These are phyloP conservation scores for Alnus rubra DNA, from an alignment of 306 rosid genomes.

Conservation along the genomic window DNA sequence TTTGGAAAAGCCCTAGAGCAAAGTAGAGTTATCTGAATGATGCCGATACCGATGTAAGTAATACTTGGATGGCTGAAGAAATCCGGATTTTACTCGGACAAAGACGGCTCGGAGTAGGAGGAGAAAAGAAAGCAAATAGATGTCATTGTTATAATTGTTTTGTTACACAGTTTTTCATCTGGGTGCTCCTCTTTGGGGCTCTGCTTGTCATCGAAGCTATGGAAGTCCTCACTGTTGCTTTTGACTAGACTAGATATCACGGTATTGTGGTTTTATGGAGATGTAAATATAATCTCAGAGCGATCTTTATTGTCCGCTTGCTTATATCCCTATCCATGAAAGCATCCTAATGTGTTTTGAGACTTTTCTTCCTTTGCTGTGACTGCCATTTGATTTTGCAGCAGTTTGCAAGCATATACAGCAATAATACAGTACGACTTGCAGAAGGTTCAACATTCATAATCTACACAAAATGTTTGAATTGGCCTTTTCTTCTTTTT, in stretches of 20 bases:
- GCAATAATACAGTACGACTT: not conserved
- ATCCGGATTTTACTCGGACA: conserved; percentile 33
- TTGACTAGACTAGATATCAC: conserved; percentile 31
- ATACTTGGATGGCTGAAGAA: conserved; percentile 36
- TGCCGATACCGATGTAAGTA: conserved; percentile 23
- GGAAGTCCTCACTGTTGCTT: conserved; percentile 31
- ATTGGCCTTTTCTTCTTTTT: not conserved
- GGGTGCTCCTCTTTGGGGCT: conserved; percentile 26
- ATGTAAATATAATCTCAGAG: conserved; percentile 49
- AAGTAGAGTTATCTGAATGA: conserved; percentile 29
- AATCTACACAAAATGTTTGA: not conserved
- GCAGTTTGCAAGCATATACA: not conserved
- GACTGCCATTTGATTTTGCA: not conserved
- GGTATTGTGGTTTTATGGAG: conserved; percentile 33
- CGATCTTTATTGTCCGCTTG: conserved; percentile 24
- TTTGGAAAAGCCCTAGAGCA: conserved; percentile 30
- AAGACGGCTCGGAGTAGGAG: conserved; percentile 30
- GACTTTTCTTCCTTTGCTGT: not conserved
- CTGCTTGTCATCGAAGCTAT: conserved; percentile 38
- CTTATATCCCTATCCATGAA: conserved; percentile 28
- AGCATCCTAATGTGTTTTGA: not conserved
- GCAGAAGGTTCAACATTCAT: not conserved
- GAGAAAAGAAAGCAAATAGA: conserved; percentile 16
- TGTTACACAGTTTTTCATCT: conserved; percentile 18
- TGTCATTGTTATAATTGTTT: conserved; percentile 13